Base-by-base conservation (phyloP, 2,329 filamentous ascomycete species). In the Rosellinia necatrix region DNA sequence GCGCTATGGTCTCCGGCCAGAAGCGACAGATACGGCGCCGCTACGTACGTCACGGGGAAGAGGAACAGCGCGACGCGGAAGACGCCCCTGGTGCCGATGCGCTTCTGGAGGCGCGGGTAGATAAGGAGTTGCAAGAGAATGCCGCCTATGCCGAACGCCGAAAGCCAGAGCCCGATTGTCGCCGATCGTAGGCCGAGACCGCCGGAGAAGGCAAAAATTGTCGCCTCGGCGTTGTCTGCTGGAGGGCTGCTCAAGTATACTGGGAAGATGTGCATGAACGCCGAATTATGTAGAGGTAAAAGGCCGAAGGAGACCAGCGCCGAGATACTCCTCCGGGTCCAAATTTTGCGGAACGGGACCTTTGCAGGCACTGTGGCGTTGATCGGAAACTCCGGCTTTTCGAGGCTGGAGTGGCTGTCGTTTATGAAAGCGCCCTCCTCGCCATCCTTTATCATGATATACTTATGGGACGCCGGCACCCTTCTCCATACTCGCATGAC, bases 201-300 rank as follows among this genome's bases (percentile, higher is more conserved):
- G 30, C 84, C 83, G 13, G 78, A 76, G 67, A 87, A 87, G 56
- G 78, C 72, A 63, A 81, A 74, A 35, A 78, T 21, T 48, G 73
- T 65, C 58, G 67, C 59, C 64, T 69, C 65, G 64, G 68, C 64
- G 62, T 60, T 68, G 30, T 73, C 77, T 15, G 81, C 79, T 0
- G 81, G 79, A 0, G 71, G 69, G 2, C 81, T 82, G 7, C 84
- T 85, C 37, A 88, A 75, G 69, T 86, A 87, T 21, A 86, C 77
- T 25, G 85, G 84, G 64, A 83, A 85, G 43, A 88, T 78, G 40
- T 83, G 78, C 65, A 84, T 82, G 71, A 87, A 88, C 17, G 84
- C 81, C 53, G 80, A 81, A 68, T 86, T 82, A 71, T 88, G 85
- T 58, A 87, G 78, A 42, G 84, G 82, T 32, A 87, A 78, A 38